Conservation (phyloP, 306 rosid species). For the Pterocarpus santalinus region DNA sequence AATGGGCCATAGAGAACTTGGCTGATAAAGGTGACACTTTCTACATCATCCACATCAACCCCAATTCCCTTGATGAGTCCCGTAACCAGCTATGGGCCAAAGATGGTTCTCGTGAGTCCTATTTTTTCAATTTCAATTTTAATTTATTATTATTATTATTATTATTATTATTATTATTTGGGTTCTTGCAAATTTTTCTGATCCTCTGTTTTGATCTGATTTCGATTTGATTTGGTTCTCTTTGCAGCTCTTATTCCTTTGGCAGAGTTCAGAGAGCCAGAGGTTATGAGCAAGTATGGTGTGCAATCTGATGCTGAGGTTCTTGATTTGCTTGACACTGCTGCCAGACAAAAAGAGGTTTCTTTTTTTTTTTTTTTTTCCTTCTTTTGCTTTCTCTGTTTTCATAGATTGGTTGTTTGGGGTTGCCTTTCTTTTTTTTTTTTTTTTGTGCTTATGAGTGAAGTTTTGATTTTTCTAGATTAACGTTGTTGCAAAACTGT, state of each 20-base stretch:
- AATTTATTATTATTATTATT: not conserved
- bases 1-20: conserved; percentile 84
- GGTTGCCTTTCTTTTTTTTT: not conserved
- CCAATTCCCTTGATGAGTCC: conserved; percentile 55
- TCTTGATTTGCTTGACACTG: conserved; percentile 79
- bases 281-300: conserved; percentile 60
- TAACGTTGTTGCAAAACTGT: conserved; percentile 66
- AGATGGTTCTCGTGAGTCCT: conserved; percentile 78
- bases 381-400: not conserved
- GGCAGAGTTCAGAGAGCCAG: conserved; percentile 66
- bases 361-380: not conserved
- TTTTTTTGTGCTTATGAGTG: not conserved
- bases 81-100: conserved; percentile 59
- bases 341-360: conserved; percentile 80
- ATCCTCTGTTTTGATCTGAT: conserved; percentile 19
- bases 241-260: conserved; percentile 81
- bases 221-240: conserved; percentile 16
- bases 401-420: not conserved
- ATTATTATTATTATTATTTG: not conserved
- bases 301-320: conserved; percentile 71
- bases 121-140: not conserved
- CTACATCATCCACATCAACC: conserved; percentile 68
- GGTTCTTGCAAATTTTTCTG: not conserved
- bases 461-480: conserved; percentile 52
- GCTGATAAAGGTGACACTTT: conserved; percentile 87